Conservation (phyloP, 345 rosid genomes). For the Salix udensis region DNA sequence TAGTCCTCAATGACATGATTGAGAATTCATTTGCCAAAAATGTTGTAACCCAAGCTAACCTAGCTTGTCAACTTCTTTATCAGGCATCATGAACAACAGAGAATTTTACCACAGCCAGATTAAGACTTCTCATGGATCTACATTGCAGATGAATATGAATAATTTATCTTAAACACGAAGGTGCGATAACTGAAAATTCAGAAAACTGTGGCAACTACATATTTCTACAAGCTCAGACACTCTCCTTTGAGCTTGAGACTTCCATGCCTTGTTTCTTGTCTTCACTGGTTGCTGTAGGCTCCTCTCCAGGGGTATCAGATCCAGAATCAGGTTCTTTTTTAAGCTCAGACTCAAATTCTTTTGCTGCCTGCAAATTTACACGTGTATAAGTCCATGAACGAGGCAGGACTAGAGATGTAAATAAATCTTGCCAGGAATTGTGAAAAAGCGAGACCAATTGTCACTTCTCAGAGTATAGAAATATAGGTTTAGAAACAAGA, state of each 20-base stretch:
- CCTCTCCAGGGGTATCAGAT: slow-evolving; percentile 36
- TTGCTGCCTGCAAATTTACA: slow-evolving; percentile 72
- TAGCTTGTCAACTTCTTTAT: not conserved
- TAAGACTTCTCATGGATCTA: slow-evolving; percentile 4
- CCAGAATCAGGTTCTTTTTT: slow-evolving; percentile 65
- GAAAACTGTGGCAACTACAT: slow-evolving; percentile 11
- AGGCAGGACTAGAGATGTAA: not conserved
- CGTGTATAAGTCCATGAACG: not conserved
- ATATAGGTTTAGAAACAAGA: not conserved
- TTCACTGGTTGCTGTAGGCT: slow-evolving; percentile 38
- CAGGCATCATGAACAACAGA: not conserved
- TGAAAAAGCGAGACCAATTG: not conserved
- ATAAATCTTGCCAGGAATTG: not conserved
- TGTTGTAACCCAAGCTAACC: not conserved
- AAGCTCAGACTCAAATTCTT: slow-evolving; percentile 92
- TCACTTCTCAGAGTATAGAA: not conserved
- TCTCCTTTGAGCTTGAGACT: slow-evolving; percentile 65
- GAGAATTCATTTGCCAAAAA: not conserved
- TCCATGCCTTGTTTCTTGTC: slow-evolving; percentile 44
- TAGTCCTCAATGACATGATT: too few relatives aligned
- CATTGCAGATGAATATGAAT: slow-evolving; percentile 10
- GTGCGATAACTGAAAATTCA: not conserved
- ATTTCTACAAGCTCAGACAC: slow-evolving; percentile 42
- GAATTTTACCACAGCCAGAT: not conserved
- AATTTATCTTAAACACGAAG: slow-evolving; percentile 15